phyloP scores from a whole-genome alignment of 495 filamentous ascomycete species.

The Poronia punctata region DNA sequence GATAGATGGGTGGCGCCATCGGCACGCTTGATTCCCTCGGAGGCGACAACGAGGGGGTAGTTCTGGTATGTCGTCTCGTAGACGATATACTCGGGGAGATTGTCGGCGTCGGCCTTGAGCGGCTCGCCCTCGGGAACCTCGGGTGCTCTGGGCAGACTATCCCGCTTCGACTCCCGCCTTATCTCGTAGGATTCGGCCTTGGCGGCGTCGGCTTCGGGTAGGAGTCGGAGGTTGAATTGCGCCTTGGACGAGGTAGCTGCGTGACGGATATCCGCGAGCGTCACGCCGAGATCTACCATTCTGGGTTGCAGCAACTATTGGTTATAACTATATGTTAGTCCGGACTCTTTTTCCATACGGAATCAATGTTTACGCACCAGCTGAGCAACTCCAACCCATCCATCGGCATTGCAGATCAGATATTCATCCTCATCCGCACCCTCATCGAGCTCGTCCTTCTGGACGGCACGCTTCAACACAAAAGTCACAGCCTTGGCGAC shows the following conservation, averaged over 20 bases:
- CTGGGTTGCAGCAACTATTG: slow-evolving; percentile 29
- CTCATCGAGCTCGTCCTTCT: slow-evolving; percentile 26
- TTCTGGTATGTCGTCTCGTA: slow-evolving; percentile 34
- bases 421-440: slow-evolving; percentile 31
- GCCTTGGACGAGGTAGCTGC: slow-evolving; percentile 27
- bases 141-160: slow-evolving; percentile 7
- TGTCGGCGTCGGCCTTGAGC: slow-evolving; percentile 17
- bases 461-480: slow-evolving; percentile 34
- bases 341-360: too few relatives aligned
- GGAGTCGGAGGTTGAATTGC: slow-evolving; percentile 23
- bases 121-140: slow-evolving; percentile 21
- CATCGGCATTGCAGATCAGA: slow-evolving; percentile 33
- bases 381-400: slow-evolving; percentile 34
- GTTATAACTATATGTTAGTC: too few relatives aligned
- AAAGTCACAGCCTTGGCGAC: slow-evolving; percentile 38
- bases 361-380: slow-evolving; percentile 34
- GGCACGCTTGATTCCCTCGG: slow-evolving; percentile 25
- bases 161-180: slow-evolving; percentile 17
- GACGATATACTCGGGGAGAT: slow-evolving; percentile 29
- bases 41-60: slow-evolving; percentile 26
- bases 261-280: slow-evolving; percentile 30
- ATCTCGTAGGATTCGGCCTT: slow-evolving; percentile 24
- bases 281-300: slow-evolving; percentile 24
- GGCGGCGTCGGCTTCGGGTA: slow-evolving; percentile 8
- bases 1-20: slow-evolving; percentile 21